Evolutionary conservation across 2,329 filamentous ascomycete species (phyloP).

Genomic region (Didymella glomerata): DNA sequence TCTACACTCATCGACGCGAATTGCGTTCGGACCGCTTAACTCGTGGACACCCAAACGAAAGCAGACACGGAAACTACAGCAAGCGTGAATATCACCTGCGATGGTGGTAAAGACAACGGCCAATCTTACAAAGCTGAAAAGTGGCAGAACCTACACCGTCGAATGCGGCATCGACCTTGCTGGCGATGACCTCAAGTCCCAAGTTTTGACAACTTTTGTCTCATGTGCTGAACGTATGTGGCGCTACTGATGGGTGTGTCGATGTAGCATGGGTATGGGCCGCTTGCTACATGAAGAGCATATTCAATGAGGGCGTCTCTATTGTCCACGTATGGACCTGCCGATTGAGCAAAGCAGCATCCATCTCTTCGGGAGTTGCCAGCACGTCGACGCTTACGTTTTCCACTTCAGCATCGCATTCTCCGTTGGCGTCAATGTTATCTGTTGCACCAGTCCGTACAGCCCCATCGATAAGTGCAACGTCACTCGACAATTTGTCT

Average conservation of each 20-base stretch:
- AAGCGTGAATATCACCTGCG: not conserved
- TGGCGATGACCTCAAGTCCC: not conserved
- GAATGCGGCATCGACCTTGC: not conserved
- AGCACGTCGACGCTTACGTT: not conserved
- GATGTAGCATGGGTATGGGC: not conserved
- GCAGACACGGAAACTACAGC: not conserved
- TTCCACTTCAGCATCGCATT: not conserved
- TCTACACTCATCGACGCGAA: not conserved
- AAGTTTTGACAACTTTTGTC: not conserved
- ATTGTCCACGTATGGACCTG: not conserved
- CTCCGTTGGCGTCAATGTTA: not conserved
- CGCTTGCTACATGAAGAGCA: not conserved
- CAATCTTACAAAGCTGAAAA: not conserved
- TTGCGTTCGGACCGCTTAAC: not conserved
- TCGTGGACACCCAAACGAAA: not conserved
- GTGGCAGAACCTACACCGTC: not conserved
- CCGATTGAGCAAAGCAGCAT: not conserved
- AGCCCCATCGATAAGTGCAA: not conserved
- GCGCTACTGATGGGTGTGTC: not conserved
- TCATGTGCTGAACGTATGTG: not conserved
- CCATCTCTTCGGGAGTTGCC: not conserved
- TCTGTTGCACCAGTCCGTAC: not conserved
- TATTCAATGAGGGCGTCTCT: not conserved
- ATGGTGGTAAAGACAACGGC: not conserved
- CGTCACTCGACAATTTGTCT: not conserved